phyloP scores from a whole-genome alignment of 2,329 filamentous ascomycete genomes.

The Hymenotorrendiella dingleyae region DNA sequence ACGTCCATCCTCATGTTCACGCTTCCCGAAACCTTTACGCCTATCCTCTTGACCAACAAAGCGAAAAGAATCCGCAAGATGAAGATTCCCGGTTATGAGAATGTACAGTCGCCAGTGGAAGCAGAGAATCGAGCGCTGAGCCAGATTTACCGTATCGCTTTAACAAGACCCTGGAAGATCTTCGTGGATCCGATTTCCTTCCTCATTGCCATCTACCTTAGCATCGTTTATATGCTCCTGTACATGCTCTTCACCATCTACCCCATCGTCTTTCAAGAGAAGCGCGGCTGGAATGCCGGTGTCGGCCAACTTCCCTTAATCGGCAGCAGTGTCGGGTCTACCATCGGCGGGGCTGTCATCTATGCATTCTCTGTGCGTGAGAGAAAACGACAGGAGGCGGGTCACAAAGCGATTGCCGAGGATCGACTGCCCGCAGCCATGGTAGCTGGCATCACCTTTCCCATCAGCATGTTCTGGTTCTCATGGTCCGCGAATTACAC shows the following conservation, averaged over 20 bases:
- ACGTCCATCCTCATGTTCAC: slow-evolving; percentile 45
- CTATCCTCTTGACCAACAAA: slow-evolving; percentile 47
- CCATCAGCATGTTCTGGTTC: slow-evolving; percentile 47
- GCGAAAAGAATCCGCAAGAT: slow-evolving; percentile 44
- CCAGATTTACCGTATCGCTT: slow-evolving; percentile 68
- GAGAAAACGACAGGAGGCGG: slow-evolving; percentile 29
- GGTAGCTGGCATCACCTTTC: slow-evolving; percentile 46
- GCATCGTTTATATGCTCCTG: slow-evolving; percentile 30
- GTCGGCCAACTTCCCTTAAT: slow-evolving; percentile 61
- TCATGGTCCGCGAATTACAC: slow-evolving; percentile 45
- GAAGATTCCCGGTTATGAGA: slow-evolving; percentile 45
- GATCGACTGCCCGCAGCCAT: slow-evolving; percentile 50
- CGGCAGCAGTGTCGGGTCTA: slow-evolving; percentile 47
- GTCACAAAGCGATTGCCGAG: slow-evolving; percentile 34
- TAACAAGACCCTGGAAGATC: slow-evolving; percentile 83
- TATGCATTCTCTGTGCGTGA: slow-evolving; percentile 40
- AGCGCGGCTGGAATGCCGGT: slow-evolving; percentile 39
- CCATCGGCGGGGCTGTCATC: slow-evolving; percentile 35
- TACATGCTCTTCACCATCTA: slow-evolving; percentile 30
- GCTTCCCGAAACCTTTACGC: slow-evolving; percentile 51
- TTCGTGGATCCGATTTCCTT: slow-evolving; percentile 86
- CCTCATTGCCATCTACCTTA: slow-evolving; percentile 78
- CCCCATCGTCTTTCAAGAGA: slow-evolving; percentile 27
- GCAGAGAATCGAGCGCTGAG: slow-evolving; percentile 49
- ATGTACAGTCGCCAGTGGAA: slow-evolving; percentile 50